These are phyloP conservation scores for Claviceps sp. DNA, from an alignment of 2,329 filamentous ascomycete species.

Conservation along the genomic window DNA sequence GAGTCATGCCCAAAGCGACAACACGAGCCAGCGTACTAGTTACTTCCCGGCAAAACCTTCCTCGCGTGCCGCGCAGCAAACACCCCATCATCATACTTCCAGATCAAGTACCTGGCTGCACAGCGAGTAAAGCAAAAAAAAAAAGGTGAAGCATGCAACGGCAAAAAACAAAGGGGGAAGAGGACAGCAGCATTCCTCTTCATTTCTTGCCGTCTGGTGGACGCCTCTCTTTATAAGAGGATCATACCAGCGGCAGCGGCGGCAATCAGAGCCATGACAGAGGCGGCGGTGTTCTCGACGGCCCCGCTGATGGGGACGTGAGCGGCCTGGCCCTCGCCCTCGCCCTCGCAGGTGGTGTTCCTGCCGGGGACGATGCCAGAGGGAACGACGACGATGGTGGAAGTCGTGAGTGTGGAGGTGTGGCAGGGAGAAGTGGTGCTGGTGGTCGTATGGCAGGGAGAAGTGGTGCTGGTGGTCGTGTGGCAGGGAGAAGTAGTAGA, in stretches of 20 bases:
- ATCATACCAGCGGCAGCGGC: constrained; percentile 2
- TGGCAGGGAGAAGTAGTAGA: too few relatives aligned
- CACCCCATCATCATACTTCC: too few relatives aligned
- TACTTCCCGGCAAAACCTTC: too few relatives aligned
- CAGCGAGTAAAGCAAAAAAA: too few relatives aligned
- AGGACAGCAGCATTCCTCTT: too few relatives aligned
- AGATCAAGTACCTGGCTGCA: too few relatives aligned
- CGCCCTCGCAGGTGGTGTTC: neutral
- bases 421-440: neutral
- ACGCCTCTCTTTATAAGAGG: neutral
- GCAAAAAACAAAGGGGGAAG: too few relatives aligned
- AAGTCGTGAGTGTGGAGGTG: neutral
- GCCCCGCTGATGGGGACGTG: neutral
- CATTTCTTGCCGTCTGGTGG: too few relatives aligned
- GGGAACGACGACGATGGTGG: neutral
- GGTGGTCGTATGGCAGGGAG: neutral
- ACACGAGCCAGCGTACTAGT: too few relatives aligned
- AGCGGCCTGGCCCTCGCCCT: neutral
- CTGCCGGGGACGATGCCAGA: neutral
- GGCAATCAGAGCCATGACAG: constrained; percentile 3
- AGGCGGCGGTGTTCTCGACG: neutral
- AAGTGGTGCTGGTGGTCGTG: neutral
- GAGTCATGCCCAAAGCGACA: too few relatives aligned
- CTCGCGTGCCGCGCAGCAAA: too few relatives aligned
- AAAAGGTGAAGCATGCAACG: too few relatives aligned